Conservation (phyloP, 2,329 filamentous ascomycete genomes). For the Aspergillus clavatus region DNA sequence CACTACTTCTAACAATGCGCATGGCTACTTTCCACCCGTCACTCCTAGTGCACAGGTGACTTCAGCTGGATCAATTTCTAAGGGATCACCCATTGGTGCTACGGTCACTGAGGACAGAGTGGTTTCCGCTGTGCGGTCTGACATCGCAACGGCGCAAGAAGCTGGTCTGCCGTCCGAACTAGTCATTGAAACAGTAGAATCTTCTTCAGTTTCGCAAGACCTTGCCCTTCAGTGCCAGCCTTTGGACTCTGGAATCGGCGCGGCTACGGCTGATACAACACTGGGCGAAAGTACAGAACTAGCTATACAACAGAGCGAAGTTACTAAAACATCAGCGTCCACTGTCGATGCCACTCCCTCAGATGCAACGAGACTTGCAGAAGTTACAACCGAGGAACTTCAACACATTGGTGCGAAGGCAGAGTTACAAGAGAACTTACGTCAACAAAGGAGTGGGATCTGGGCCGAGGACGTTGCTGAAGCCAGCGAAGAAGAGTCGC, state of each 20-base stretch:
- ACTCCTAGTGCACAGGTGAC: conserved; percentile 8
- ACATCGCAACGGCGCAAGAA: background rate
- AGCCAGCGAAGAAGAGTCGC: background rate
- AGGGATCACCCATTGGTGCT: conserved; percentile 1
- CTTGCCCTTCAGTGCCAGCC: background rate
- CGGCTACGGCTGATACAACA: background rate
- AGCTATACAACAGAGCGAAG: background rate
- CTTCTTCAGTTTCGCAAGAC: background rate
- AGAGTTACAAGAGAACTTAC: background rate
- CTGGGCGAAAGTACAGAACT: background rate
- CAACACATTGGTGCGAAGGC: background rate
- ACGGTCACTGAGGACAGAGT: conserved; percentile 1
- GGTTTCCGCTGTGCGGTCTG: background rate
- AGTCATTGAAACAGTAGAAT: background rate
- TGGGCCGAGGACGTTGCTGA: background rate
- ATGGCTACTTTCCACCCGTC: conserved; percentile 30
- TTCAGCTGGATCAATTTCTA: conserved; percentile 6
- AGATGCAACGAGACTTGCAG: background rate
- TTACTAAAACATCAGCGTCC: background rate
- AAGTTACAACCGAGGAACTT: background rate
- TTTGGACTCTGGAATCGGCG: background rate
- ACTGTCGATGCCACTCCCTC: no score
- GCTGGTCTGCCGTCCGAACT: background rate
- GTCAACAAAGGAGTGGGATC: background rate
- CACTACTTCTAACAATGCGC: conserved; percentile 19